Percentiles rank a stretch among this genome's conserved stretches.
These are phyloP conservation scores for Triangularia setosa DNA, from an alignment of 2,329 filamentous ascomycete genomes.

Conservation along the genomic window DNA sequence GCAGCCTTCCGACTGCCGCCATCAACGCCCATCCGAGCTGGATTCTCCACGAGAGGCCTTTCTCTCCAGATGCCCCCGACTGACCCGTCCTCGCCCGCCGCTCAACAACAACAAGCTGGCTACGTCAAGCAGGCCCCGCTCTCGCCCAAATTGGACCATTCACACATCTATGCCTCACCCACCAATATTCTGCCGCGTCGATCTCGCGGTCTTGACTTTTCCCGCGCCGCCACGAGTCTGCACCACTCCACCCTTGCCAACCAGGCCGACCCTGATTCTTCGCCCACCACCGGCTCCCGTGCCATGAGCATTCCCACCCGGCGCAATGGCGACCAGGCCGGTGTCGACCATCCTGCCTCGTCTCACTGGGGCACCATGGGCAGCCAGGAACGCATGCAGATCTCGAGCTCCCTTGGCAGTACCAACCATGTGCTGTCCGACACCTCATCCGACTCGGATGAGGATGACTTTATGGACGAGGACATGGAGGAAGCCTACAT, in stretches of 20 bases:
- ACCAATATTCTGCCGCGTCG: conserved; percentile 83
- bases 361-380: conserved; percentile 69
- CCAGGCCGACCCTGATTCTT: conserved; percentile 82
- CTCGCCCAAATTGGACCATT: conserved; percentile 81
- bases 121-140: conserved; percentile 55
- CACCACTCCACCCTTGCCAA: conserved; percentile 94
- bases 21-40: conserved; percentile 69
- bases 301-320: conserved; percentile 60
- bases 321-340: conserved; percentile 45
- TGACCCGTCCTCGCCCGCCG: conserved; percentile 36
- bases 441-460: conserved; percentile 68
- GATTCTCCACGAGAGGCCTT: conserved; percentile 59
- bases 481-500: conserved; percentile 77
- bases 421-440: conserved; percentile 71
- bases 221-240: conserved; percentile 85
- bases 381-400: conserved; percentile 63
- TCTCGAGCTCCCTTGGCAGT: conserved; percentile 80
- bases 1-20: conserved; percentile 39
- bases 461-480: conserved; percentile 68
- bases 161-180: conserved; percentile 80
- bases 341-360: conserved; percentile 62
- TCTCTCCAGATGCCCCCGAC: conserved; percentile 65
- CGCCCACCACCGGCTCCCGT: conserved; percentile 71
- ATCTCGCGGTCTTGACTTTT: conserved; percentile 89
- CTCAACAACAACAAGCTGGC: conserved; percentile 11